Evolutionary conservation across 768 basidiomycete genomes (phyloP).

Genomic region (Solioccasus polychromus): DNA sequence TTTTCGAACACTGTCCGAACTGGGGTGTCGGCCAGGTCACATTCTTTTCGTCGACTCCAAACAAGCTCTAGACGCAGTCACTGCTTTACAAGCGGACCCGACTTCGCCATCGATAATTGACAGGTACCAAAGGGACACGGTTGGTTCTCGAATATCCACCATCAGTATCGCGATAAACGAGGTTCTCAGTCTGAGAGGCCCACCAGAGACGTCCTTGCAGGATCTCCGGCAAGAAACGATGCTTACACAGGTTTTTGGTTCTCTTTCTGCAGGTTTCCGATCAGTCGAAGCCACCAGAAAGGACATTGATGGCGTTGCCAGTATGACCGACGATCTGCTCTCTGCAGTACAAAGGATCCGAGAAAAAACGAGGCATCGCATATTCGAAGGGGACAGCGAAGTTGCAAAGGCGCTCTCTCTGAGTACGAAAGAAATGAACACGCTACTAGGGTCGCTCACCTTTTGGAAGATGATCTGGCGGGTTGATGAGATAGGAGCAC

Average conservation of each 20-base stretch:
- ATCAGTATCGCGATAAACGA: conserved; percentile 40
- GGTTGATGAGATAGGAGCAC: conserved; percentile 38
- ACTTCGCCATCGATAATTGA: conserved; percentile 52
- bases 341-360: conserved; percentile 39
- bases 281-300: conserved; percentile 29
- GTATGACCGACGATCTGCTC: conserved; percentile 37
- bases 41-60: conserved; percentile 54
- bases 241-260: conserved; percentile 38
- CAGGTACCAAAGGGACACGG: conserved; percentile 59
- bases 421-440: conserved; percentile 28
- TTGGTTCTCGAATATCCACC: conserved; percentile 55
- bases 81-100: conserved; percentile 43
- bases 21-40: conserved; percentile 26
- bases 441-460: conserved; percentile 31
- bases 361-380: conserved; percentile 33
- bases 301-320: conserved; percentile 36
- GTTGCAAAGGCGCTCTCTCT: conserved; percentile 29
- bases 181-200: conserved; percentile 8
- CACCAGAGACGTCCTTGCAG: conserved; percentile 9
- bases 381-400: conserved; percentile 33
- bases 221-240: conserved; percentile 37
- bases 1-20: conserved; percentile 20
- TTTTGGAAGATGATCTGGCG: conserved; percentile 41
- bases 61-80: conserved; percentile 55
- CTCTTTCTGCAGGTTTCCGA: conserved; percentile 36